A percentile compares a stretch with the other conserved stretches of the same genome.
Evolutionary conservation across 1,284 basidiomycete species (phyloP).

Genomic region (Sporisorium iseilematis-ciliati): DNA sequence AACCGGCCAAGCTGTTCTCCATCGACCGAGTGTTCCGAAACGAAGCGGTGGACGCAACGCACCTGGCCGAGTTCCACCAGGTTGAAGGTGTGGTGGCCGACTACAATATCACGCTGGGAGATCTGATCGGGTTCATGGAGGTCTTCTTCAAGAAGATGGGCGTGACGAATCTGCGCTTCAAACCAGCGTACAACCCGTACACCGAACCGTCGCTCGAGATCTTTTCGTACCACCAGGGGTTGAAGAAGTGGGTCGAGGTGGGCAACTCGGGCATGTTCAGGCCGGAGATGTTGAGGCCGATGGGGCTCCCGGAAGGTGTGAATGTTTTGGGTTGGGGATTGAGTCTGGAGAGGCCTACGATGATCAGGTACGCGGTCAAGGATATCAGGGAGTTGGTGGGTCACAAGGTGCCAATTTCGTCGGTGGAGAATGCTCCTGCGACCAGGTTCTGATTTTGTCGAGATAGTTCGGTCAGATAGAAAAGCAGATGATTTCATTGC

Average conservation of each 20-base stretch:
- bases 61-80: conserved; percentile 99
- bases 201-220: conserved; percentile 95
- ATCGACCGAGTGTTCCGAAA: conserved; percentile 99
- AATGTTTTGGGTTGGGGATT: conserved; percentile 98
- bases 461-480: neutral
- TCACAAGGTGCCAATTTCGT: conserved; percentile 83
- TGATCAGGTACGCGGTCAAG: conserved; percentile 88
- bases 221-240: conserved; percentile 95
- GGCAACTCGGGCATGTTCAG: conserved; percentile 96
- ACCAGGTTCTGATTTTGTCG: conserved; percentile 59
- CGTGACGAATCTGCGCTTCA: conserved; percentile 91
- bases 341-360: conserved; percentile 94
- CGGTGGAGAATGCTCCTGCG: conserved; percentile 65
- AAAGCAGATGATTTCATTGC: neutral
- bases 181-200: conserved; percentile 87
- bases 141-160: conserved; percentile 98
- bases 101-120: conserved; percentile 90
- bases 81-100: conserved; percentile 99
- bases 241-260: conserved; percentile 94
- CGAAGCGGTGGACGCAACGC: conserved; percentile 99
- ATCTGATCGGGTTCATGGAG: conserved; percentile 81
- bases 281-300: conserved; percentile 95
- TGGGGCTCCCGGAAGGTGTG: conserved; percentile 97
- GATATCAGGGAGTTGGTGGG: conserved; percentile 97
- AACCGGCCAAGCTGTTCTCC: conserved; percentile 95